These are phyloP conservation scores for Rosa hybrid DNA, from an alignment of 331 rosid genomes.

Conservation along the genomic window DNA sequence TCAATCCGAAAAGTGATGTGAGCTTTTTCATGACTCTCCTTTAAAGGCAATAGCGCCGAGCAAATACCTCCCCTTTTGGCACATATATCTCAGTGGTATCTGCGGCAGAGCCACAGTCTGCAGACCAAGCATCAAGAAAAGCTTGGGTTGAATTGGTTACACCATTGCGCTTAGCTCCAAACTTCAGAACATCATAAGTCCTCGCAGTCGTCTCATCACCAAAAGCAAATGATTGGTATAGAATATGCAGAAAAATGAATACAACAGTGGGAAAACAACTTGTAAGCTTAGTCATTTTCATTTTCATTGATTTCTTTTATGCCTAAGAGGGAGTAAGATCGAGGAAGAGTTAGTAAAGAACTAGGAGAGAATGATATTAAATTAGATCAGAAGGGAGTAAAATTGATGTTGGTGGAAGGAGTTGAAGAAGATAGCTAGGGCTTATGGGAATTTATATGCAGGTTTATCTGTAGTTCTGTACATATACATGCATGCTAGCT, in stretches of 20 bases:
- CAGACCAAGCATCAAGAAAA: not conserved
- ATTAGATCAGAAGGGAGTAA: no score
- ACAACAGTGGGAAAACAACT: not conserved
- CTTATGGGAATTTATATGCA: not conserved
- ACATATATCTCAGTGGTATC: not conserved
- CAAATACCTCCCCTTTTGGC: not conserved
- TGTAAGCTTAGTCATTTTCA: not conserved
- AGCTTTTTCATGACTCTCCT: conserved; percentile 28
- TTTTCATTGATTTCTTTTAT: not conserved
- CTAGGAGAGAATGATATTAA: not conserved
- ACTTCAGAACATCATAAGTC: not conserved
- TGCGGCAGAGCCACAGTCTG: not conserved
- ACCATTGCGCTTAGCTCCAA: not conserved
- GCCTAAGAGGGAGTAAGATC: not conserved
- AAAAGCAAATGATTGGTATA: not conserved
- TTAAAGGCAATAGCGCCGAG: not conserved
- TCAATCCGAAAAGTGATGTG: conserved; percentile 36
- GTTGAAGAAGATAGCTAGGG: no score
- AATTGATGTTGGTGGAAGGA: no score
- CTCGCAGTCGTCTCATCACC: not conserved
- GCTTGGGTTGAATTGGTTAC: not conserved
- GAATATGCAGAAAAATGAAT: not conserved
- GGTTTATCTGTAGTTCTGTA: no score
- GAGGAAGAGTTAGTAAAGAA: not conserved
- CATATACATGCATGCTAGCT: not conserved